Conservation (phyloP, 192 early-diverging fungal species). For the Coemansia sp. region DNA sequence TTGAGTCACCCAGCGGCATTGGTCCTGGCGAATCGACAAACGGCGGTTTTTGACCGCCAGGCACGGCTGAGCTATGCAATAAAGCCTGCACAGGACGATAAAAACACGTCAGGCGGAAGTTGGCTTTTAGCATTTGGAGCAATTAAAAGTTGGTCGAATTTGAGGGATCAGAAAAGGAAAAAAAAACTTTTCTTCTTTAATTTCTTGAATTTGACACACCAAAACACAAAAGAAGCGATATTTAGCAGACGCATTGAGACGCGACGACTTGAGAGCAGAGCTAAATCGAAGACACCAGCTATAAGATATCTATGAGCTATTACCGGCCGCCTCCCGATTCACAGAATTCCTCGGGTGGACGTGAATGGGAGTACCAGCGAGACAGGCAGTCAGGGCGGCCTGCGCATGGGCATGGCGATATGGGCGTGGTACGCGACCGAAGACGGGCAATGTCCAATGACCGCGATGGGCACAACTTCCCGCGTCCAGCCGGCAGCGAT, state of each 20-base stretch:
- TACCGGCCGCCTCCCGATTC: slow-evolving; percentile 31
- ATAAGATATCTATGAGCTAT: slow-evolving; percentile 31
- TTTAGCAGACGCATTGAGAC: neutral
- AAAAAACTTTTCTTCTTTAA: neutral
- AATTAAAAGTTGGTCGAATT: neutral
- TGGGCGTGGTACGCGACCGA: slow-evolving; percentile 17
- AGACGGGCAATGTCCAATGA: slow-evolving; percentile 15
- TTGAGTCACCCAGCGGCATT: slow-evolving; percentile 61
- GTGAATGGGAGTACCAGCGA: slow-evolving; percentile 23
- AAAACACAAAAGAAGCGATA: neutral
- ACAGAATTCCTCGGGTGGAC: slow-evolving; percentile 11
- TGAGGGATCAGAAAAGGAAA: neutral
- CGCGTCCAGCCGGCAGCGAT: neutral
- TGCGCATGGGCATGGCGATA: neutral
- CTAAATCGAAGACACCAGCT: neutral
- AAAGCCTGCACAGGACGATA: neutral
- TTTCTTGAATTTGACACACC: neutral
- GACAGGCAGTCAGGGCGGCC: slow-evolving; percentile 13
- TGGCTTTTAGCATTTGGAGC: neutral
- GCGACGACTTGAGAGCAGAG: too few species aligned
- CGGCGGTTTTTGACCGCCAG: slow-evolving; percentile 11
- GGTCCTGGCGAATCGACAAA: slow-evolving; percentile 55
- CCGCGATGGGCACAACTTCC: slow-evolving; percentile 10
- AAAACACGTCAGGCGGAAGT: neutral
- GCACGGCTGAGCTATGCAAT: neutral